Evolutionary conservation across 148 eudicot genomes (phyloP), one percentile per base, ranked within the genome.

Genomic region (Mesembryanthemum crystallinum): DNA sequence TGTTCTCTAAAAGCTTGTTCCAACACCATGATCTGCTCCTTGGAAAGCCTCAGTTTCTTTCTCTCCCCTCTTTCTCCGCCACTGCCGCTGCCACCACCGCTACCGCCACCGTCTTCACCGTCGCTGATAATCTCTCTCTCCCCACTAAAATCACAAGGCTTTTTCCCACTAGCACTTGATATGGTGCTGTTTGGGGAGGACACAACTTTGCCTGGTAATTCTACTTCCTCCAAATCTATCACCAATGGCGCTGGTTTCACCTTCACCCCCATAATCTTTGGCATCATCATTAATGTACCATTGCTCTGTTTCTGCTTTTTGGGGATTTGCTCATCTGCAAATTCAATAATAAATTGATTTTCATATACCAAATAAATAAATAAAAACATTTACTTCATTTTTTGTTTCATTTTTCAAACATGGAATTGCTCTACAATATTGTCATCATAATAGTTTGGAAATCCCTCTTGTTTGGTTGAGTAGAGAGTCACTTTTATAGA

Each of bases 161-260:
- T 75, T 80, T 87, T 89, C 15, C 86, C 86, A 30, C 81, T 85
- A 37, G 77, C 72, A 55, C 86, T 88, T 64, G 97, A 87, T n/a
- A 85, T 66, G 43, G 94, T 85, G 83, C 97, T 92, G 81, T 92
- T 87, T 29, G 97, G 97, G 1, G 97, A 92, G 30, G 86, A 87
- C 7, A 73, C 86, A 8, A 73, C 86, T 64, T 78, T 81, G 66
- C 30, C 49, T 52, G 77, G 81, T 29, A 71, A 84, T 57, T 89
- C 93, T 2, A 65, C 67, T 24, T 83, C 90, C 49, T 76, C 83
- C 67, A 76, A 81, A 72, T 72, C 76, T 61, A 77, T 68, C 62
- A 72, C 60, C 6, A 70, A n/a, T 20, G 77, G 33, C 54, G 77
- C 80, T 39, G 73, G 79, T 59, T 85, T 90, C 52, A 85, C 57